These are phyloP conservation scores for Coniochaeta ligniaria DNA, from an alignment of 2,329 filamentous ascomycete genomes.

Conservation along the genomic window DNA sequence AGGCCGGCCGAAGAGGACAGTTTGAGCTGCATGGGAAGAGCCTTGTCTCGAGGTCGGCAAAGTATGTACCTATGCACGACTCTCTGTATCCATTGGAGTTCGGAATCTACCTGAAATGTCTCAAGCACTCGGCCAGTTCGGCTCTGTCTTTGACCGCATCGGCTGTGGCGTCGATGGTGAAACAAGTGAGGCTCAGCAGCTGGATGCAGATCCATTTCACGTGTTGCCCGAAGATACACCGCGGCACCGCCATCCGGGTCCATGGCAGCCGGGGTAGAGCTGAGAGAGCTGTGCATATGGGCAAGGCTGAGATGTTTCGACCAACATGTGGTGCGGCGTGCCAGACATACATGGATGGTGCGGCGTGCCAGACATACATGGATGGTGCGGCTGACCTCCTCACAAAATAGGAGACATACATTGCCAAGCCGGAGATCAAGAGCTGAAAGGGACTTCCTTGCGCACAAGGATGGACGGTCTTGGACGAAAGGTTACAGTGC, in stretches of 20 bases:
- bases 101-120: neutral
- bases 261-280: neutral
- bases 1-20: neutral
- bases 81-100: neutral
- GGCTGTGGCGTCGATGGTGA: neutral
- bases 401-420: neutral
- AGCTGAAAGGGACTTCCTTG: too few relatives aligned
- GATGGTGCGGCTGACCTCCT: neutral
- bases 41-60: neutral
- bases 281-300: neutral
- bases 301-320: neutral
- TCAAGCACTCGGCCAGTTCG: neutral
- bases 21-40: neutral
- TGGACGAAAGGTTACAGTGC: too few relatives aligned
- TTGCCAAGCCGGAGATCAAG: neutral
- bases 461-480: too few relatives aligned
- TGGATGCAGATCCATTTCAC: neutral
- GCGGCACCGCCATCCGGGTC: neutral
- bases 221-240: neutral
- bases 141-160: neutral
- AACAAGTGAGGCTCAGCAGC: neutral
- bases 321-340: neutral
- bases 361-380: neutral
- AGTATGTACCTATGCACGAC: neutral
- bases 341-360: neutral